Base-by-base conservation (phyloP, 345 rosid genomes). In the Populus pruinosa region DNA sequence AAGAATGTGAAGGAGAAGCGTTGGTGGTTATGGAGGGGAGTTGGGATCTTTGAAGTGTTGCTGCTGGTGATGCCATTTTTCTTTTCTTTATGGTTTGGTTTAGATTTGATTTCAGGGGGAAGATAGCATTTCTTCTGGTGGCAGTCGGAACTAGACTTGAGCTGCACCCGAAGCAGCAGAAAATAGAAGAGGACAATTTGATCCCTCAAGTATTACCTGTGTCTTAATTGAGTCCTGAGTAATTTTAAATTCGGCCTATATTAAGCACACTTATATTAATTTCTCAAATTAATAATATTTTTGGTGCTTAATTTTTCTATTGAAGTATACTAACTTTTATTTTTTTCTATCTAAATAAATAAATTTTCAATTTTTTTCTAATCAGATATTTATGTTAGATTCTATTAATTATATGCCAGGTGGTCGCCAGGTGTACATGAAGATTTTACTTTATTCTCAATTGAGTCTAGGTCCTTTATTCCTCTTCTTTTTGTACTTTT, bases 51-150 rank as follows among this genome's bases (percentile, higher is more conserved):
- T 84, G 92, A 38, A 83, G 17, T 56, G 63, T 10, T 2, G 89
- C 78, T 31, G 88, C 89, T 43, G 89, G 84, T 17, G 90, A 85
- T 31, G 93, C 90, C 97, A 94, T 90, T 67, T 4, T 29, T 74
- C n/a, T 47, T 13, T 11, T 5, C 39, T 61, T 8, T 23, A 56
- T 20, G 64, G 29, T 59, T 59, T n/a, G 11, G 2, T n/a, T n/a
- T 59, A 0, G 64, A 59, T 59, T 9, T 10, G 47, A 43, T 43
- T 11, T 43, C 1, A 56, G 25, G 5, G 25, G 62, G 20, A 1
- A 11, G 62, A 59, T 29, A 3, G 29, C 64, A n/a, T 59, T 10
- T 59, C 64, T 59, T 4, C 64, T 23, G 63, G 29, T 23, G 25
- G 64, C 63, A n/a, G 29, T n/a, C 12, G 47, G 47, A 41, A 43